Conservation (phyloP, 2,329 filamentous ascomycete species). For the Elsinoe perseae region DNA sequence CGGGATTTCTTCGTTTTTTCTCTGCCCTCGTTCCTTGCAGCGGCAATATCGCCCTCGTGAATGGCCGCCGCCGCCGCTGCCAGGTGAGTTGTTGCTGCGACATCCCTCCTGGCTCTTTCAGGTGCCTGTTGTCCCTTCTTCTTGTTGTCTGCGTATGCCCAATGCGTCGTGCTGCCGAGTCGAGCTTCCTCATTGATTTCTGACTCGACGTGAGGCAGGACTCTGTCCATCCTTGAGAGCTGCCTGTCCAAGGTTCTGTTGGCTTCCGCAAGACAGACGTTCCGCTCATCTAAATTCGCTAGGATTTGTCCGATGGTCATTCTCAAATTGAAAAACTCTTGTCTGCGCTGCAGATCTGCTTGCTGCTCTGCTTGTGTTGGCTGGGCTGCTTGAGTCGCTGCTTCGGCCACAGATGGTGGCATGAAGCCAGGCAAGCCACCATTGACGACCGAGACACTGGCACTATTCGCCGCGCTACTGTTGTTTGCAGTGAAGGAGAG, state of each 20-base stretch:
- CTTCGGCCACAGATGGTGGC: conserved; percentile 14
- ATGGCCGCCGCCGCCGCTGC: conserved; percentile 64
- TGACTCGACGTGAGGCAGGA: conserved; percentile 75
- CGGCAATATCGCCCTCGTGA: conserved; percentile 74
- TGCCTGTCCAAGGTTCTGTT: conserved; percentile 84
- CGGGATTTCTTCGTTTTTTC: conserved; percentile 64
- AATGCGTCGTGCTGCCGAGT: conserved; percentile 83
- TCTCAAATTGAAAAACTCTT: conserved; percentile 70
- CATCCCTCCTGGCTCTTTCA: conserved; percentile 70
- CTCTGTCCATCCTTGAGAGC: conserved; percentile 72
- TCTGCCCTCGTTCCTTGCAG: conserved; percentile 70
- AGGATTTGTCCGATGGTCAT: conserved; percentile 76
- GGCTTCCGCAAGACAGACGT: conserved; percentile 88
- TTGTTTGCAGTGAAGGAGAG: conserved; percentile 34
- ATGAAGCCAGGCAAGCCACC: conserved; percentile 23
- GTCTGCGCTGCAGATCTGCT: conserved; percentile 57
- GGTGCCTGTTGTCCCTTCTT: conserved; percentile 52
- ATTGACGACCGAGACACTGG: conserved; percentile 34
- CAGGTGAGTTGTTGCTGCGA: conserved; percentile 62
- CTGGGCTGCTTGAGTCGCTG: conserved; percentile 15
- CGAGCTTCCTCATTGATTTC: conserved; percentile 95
- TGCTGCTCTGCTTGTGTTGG: conserved; percentile 26
- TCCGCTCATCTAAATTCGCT: conserved; percentile 90
- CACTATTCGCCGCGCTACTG: conserved; percentile 30
- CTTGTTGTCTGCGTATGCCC: conserved; percentile 84